Conservation (phyloP, 768 basidiomycete species). For the Boletus reticulatus region DNA sequence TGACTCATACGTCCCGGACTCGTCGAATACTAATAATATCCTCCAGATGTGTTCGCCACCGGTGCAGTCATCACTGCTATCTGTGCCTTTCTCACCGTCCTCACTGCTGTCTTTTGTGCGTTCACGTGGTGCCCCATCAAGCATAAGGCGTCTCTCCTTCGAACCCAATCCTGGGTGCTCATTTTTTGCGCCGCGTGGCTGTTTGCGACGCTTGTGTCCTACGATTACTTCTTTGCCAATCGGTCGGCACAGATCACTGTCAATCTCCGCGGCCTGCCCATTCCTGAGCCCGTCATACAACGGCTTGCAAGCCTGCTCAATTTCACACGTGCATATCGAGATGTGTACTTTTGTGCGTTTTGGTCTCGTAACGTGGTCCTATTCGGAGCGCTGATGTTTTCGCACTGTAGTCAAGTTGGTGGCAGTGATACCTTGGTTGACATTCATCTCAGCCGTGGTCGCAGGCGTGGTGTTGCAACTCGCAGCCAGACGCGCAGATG, state of each 20-base stretch:
- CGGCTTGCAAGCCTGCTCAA: conserved; percentile 36
- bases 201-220: conserved; percentile 47
- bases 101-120: conserved; percentile 29
- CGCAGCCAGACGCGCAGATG: conserved; percentile 20
- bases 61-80: conserved; percentile 38
- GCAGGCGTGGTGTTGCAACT: conserved; percentile 36
- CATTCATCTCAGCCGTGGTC: conserved; percentile 39
- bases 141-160: conserved; percentile 14
- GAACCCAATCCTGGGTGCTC: conserved; percentile 37
- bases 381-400: not conserved
- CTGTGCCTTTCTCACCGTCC: conserved; percentile 33
- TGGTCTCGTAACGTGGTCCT: not conserved
- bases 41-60: conserved; percentile 38
- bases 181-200: conserved; percentile 46
- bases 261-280: conserved; percentile 33
- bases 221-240: conserved; percentile 45
- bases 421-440: conserved; percentile 54
- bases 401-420: conserved; percentile 41
- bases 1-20: not conserved
- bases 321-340: conserved; percentile 40
- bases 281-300: conserved; percentile 40
- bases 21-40: not conserved
- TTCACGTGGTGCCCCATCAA: conserved; percentile 16
- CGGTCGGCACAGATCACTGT: conserved; percentile 45
- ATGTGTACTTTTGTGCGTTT: conserved; percentile 44